Conservation (phyloP, 1,284 basidiomycete species). For the Marasmius fiardii region DNA sequence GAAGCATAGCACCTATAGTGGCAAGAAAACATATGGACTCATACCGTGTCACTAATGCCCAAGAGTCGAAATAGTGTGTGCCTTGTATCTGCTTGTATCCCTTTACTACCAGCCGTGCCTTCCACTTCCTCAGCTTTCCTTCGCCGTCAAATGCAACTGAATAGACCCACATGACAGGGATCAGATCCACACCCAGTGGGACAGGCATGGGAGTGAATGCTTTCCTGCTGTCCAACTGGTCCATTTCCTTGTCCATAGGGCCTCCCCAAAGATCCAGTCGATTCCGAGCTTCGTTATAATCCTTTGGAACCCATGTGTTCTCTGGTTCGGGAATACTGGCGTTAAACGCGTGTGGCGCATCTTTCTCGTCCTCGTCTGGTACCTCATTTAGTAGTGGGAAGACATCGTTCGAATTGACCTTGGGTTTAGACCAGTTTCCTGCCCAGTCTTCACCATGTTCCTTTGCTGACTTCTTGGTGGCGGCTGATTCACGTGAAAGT, state of each 20-base stretch:
- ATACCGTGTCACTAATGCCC: background rate
- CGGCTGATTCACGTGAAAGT: too few species aligned
- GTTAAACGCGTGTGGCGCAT: too few species aligned
- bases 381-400: too few species aligned
- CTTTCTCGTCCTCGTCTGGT: too few species aligned
- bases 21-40: background rate
- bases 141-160: background rate
- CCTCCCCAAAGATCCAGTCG: too few species aligned
- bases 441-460: too few species aligned
- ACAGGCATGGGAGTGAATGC: background rate
- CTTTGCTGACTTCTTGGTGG: too few species aligned
- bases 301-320: background rate
- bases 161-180: too few species aligned
- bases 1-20: background rate
- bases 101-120: background rate
- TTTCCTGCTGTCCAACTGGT: background rate
- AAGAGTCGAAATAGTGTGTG: background rate
- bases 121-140: background rate
- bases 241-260: too few species aligned
- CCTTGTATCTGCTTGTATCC: background rate
- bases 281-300: background rate
- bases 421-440: too few species aligned
- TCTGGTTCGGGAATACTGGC: too few species aligned
- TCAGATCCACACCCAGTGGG: background rate
- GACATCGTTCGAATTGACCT: too few species aligned